Percentiles rank a stretch among this genome's conserved stretches.
phyloP scores from a whole-genome alignment of 305 asterid genomes.

The Solanum hybrid region DNA sequence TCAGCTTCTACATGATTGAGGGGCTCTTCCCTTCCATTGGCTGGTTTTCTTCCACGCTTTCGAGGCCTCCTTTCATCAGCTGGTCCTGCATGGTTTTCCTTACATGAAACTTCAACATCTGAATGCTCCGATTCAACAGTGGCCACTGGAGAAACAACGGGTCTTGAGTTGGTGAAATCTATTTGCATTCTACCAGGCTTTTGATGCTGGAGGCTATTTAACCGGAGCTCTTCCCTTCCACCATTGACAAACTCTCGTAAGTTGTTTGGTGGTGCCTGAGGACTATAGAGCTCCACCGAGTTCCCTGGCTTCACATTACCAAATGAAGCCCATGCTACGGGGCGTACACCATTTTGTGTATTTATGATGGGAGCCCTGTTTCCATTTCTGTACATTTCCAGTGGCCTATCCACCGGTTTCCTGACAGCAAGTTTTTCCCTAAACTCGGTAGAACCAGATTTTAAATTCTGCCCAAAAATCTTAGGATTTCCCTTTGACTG shows the following conservation, averaged over 20 bases:
- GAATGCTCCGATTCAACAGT: conserved; percentile 65
- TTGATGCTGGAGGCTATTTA: conserved; percentile 35
- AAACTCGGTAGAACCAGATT: conserved; percentile 17
- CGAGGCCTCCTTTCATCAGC: conserved; percentile 56
- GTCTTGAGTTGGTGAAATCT: conserved; percentile 51
- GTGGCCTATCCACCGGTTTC: conserved; percentile 30
- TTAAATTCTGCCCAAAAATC: conserved; percentile 68
- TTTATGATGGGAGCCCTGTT: conserved; percentile 19
- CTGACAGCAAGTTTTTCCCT: conserved; percentile 36
- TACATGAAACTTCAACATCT: conserved; percentile 58
- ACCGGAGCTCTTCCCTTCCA: conserved; percentile 32
- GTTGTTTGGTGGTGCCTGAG: conserved; percentile 26
- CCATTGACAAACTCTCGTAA: conserved; percentile 26
- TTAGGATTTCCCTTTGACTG: conserved; percentile 31
- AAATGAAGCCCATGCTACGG: conserved; percentile 32
- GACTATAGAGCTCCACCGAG: conserved; percentile 24
- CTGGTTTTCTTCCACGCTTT: conserved; percentile 86
- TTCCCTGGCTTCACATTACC: conserved; percentile 25
- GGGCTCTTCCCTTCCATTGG: conserved; percentile 86
- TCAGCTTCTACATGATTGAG: conserved; percentile 89
- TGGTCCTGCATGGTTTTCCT: conserved; percentile 33
- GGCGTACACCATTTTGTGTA: conserved; percentile 34
- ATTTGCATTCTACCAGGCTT: conserved; percentile 49
- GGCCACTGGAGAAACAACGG: conserved; percentile 21
- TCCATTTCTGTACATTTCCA: conserved; percentile 25